Conservation (phyloP, 2,329 filamentous ascomycete genomes). For the Macrophomina tecta region DNA sequence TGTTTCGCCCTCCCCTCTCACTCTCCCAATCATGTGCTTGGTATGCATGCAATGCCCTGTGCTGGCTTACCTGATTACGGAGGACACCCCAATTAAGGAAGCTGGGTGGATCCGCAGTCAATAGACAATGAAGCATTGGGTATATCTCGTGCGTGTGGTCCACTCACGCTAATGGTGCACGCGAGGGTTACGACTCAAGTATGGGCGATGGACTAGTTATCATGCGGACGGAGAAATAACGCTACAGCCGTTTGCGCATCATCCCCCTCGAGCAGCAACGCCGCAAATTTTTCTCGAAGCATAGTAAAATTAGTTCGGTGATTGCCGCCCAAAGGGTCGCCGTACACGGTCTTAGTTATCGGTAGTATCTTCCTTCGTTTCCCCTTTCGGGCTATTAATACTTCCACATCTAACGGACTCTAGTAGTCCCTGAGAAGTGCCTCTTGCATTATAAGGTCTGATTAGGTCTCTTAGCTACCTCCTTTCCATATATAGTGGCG, state of each 20-base stretch:
- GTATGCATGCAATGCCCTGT: not conserved
- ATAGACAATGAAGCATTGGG: not conserved
- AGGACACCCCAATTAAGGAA: not conserved
- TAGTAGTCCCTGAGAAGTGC: not conserved
- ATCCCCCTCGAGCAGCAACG: not conserved
- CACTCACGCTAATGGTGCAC: no score
- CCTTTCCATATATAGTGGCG: not conserved
- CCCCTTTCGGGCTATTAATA: not conserved
- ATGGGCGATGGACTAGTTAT: no score
- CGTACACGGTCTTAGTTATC: not conserved
- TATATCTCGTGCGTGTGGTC: not conserved
- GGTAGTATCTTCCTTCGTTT: conserved; percentile 1
- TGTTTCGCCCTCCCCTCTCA: not conserved
- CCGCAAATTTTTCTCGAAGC: not conserved
- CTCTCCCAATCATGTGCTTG: not conserved
- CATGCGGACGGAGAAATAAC: no score
- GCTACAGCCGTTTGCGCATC: no score
- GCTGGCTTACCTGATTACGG: not conserved
- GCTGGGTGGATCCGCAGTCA: not conserved
- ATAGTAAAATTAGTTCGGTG: not conserved
- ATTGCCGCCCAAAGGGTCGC: not conserved
- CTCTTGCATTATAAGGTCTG: not conserved
- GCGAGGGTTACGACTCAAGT: no score
- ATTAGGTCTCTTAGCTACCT: not conserved
- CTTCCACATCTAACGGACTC: not conserved